A percentile compares a stretch with the other conserved stretches of the same genome.
phyloP scores from a whole-genome alignment of 441 rosid genomes.

The Euphorbia celastroides region DNA sequence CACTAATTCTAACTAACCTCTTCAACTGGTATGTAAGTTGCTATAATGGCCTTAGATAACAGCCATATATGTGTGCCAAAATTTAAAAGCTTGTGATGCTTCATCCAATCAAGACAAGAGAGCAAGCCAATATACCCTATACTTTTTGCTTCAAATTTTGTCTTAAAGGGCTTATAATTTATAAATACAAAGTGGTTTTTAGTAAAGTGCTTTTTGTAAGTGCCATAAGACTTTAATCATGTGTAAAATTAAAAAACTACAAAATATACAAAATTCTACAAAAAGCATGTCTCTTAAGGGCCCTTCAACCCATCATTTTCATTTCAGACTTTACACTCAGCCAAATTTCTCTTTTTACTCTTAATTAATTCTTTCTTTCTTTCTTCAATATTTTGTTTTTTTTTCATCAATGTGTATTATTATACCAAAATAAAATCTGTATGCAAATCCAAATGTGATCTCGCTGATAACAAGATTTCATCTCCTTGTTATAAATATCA shows the following conservation, averaged over 20 bases:
- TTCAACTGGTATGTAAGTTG: too few relatives aligned
- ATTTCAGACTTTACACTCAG: conserved; percentile 6
- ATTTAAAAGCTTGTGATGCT: too few relatives aligned
- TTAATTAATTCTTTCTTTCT: neutral
- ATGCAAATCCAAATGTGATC: too few relatives aligned
- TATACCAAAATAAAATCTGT: neutral
- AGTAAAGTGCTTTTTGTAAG: conserved; percentile 12
- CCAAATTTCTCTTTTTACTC: conserved; percentile 1
- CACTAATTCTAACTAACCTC: too few relatives aligned
- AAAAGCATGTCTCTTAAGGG: conserved; percentile 20
- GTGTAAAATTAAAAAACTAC: neutral
- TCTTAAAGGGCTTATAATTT: conserved; percentile 8
- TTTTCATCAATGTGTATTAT: neutral
- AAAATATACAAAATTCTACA: neutral
- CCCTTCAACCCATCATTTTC: conserved; percentile 14
- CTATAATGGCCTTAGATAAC: too few relatives aligned
- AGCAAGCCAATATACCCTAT: conserved; percentile 5
- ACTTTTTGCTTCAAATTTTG: conserved; percentile 12
- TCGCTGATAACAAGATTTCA: too few relatives aligned
- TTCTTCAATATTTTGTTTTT: neutral
- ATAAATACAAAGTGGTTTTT: conserved; percentile 6
- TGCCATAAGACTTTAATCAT: conserved; percentile 9
- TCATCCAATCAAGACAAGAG: conserved; percentile 14
- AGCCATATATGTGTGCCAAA: too few relatives aligned
- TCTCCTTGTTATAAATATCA: too few relatives aligned